Percentiles rank a stretch among this genome's conserved stretches.
phyloP scores from a whole-genome alignment of 176 grass and related monocot species.

The Eragrostis curvula region DNA sequence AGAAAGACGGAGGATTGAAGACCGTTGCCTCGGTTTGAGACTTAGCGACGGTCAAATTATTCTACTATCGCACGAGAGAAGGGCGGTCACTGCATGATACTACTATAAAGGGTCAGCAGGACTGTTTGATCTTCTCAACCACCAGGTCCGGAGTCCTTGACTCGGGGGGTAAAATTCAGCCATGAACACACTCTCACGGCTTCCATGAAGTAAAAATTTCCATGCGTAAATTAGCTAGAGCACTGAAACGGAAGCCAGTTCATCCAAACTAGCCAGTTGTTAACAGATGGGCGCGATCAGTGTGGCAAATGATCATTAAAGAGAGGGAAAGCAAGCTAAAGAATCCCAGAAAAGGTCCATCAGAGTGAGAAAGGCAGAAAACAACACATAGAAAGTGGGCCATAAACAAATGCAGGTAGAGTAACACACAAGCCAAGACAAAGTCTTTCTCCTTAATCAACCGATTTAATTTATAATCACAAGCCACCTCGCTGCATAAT shows the following conservation, averaged over 20 bases:
- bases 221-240: background rate
- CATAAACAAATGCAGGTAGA: constrained; percentile 35
- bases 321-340: constrained; percentile 23
- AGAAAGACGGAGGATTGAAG: background rate
- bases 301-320: constrained; percentile 12
- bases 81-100: background rate
- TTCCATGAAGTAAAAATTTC: background rate
- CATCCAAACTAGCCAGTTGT: background rate
- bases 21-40: background rate
- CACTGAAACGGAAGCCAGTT: background rate
- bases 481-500: background rate
- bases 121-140: background rate
- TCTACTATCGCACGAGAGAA: too few species aligned
- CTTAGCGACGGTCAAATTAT: background rate
- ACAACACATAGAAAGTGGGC: background rate
- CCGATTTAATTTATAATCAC: background rate
- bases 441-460: constrained; percentile 25
- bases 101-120: too few species aligned
- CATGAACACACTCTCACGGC: too few species aligned
- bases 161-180: background rate
- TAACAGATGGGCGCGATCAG: background rate
- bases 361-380: background rate
- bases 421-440: constrained; percentile 40
- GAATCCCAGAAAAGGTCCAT: background rate
- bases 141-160: background rate